A percentile compares a stretch with the other conserved stretches of the same genome.
These are phyloP conservation scores for Bipolaris oryzae DNA, from an alignment of 2,329 filamentous ascomycete genomes.

Conservation along the genomic window DNA sequence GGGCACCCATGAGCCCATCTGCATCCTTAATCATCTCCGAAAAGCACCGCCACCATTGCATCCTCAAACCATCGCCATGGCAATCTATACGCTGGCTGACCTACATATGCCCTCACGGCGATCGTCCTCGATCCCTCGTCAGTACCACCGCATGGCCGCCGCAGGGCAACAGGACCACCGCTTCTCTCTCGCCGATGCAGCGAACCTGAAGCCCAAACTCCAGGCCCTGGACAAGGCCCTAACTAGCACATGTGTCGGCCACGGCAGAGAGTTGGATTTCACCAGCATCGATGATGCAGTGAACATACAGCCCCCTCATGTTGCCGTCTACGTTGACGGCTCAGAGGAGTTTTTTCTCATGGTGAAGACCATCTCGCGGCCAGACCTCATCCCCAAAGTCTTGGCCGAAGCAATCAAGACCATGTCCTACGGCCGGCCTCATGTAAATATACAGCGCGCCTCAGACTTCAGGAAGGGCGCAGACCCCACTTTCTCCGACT, in stretches of 20 bases:
- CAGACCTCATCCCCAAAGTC: constrained; percentile 26
- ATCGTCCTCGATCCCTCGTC: constrained; percentile 16
- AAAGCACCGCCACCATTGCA: neutral
- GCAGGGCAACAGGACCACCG: neutral
- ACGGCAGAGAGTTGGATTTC: constrained; percentile 8
- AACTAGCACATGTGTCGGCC: constrained; percentile 5
- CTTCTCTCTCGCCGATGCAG: constrained; percentile 30
- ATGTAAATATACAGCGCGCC: constrained; percentile 20
- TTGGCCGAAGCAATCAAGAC: constrained; percentile 28
- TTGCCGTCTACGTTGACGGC: constrained; percentile 23
- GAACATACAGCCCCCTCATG: constrained; percentile 10
- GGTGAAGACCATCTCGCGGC: constrained; percentile 20
- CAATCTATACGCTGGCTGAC: constrained; percentile 7
- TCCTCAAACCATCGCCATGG: constrained; percentile 10
- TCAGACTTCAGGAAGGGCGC: constrained; percentile 19
- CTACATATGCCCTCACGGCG: neutral
- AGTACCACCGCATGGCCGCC: constrained; percentile 8
- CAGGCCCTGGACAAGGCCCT: constrained; percentile 26
- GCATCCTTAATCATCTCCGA: neutral
- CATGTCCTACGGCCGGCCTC: constrained; percentile 18
- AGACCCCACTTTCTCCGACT: constrained; percentile 30
- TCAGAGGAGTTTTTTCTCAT: constrained; percentile 28
- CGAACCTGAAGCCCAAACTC: constrained; percentile 25
- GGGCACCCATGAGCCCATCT: constrained; percentile 5
- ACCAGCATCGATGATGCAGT: constrained; percentile 8